Base-by-base conservation (phyloP, 73 alveolate species). In the Blepharisma stoltei region DNA sequence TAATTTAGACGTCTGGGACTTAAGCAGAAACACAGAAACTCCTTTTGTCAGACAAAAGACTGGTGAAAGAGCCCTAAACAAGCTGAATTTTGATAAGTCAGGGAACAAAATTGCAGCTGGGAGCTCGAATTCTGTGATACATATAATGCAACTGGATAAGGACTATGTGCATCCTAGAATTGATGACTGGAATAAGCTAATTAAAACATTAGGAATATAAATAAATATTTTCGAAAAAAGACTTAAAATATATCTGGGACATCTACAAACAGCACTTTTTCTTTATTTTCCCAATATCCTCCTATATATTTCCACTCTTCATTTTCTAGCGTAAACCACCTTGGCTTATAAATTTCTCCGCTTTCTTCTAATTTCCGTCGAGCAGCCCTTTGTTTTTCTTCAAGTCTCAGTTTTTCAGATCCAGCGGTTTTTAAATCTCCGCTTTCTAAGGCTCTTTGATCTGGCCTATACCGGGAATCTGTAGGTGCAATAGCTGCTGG, bases 391-490 rank as follows among this genome's bases (percentile, higher is more conserved):
- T 95, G 93, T 79, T 90, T 92, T 81, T 94, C 97, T 83, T 96
- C 98, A 49, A 96, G 82, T 14, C 92, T 78, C 43, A 82, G 90
- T 83, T 94, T 96, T 68, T 94, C 97, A 71, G 83, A 87, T n/a
- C 91, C 93, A 32, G 98, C 98, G 38, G 66, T 45, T 38, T 94
- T 93, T 44, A 92, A 75, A 75, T 89, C 88, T 21, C 98, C 98
- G 8, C 85, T 78, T 78, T 96, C 99, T 70, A 92, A 84, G 49
- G 90, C 96, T 80, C 95, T 77, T 85, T 92, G 87, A 88, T 96
- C 99, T 21, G 97, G 96, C 75, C 99, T 85, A 23, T 89, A 76
- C 84, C 98, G 89, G 18, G 97, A 87, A 77, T 96, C 99, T 6
- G 98, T 96, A 4, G 88, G 88, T 21, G 98, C 95, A 55, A 96